phyloP scores from a whole-genome alignment of 139 green algal genomes.

The Picochlorum sp. region DNA sequence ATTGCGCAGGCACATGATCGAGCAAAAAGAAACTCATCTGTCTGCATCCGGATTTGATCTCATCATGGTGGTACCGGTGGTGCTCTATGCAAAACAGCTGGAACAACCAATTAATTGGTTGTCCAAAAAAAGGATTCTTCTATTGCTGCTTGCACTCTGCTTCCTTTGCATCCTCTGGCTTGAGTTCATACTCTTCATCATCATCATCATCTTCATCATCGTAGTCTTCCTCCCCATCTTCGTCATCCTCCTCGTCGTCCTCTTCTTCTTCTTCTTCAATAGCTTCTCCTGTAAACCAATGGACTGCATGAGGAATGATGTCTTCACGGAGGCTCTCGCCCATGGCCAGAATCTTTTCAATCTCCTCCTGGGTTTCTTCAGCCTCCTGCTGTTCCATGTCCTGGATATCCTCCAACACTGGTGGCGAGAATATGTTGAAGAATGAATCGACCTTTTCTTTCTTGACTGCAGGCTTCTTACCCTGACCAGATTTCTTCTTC shows the following conservation, averaged over 20 bases:
- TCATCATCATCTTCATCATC: slow-evolving; percentile 20
- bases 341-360: slow-evolving; percentile 83
- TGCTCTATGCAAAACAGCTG: too few species aligned
- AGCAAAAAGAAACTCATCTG: too few species aligned
- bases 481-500: slow-evolving; percentile 91
- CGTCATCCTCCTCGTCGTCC: slow-evolving; percentile 43
- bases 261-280: slow-evolving; percentile 45
- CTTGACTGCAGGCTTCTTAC: slow-evolving; percentile 66
- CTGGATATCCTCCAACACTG: slow-evolving; percentile 49
- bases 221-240: slow-evolving; percentile 30
- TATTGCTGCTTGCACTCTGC: slow-evolving; percentile 39
- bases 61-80: too few species aligned
- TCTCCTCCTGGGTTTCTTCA: slow-evolving; percentile 70
- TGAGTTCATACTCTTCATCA: slow-evolving; percentile 36
- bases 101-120: too few species aligned
- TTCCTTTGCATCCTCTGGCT: slow-evolving; percentile 16
- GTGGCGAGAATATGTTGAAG: slow-evolving; percentile 86
- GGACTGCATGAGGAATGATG: slow-evolving; percentile 75
- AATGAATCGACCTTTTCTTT: slow-evolving; percentile 75
- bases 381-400: slow-evolving; percentile 52
- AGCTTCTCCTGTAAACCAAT: slow-evolving; percentile 89
- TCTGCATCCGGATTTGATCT: too few species aligned
- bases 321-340: slow-evolving; percentile 85
- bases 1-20: too few species aligned
- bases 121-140: not conserved